Base-by-base conservation (phyloP, 2,329 filamentous ascomycete species). In the Fusarium nodosum region DNA sequence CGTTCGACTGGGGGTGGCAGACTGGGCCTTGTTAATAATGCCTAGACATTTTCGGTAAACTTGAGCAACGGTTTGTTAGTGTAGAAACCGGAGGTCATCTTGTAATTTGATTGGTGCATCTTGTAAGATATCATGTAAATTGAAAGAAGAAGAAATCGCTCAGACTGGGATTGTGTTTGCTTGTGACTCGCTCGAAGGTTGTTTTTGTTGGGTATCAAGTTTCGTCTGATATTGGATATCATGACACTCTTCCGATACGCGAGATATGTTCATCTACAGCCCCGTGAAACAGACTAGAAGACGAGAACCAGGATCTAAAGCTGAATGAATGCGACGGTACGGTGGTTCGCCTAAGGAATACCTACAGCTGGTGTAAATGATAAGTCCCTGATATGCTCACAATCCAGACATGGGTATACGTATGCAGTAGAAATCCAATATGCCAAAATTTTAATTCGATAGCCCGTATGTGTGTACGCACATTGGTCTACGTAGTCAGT, bases 1-100 rank as follows among this genome's bases (percentile, higher is more conserved):
- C 69, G 71, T 73, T 70, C 65, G 44, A 53, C 56, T n/a, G 47
- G 60, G 36, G 54, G 36, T 39, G 36, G 56, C 58, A 57, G 60
- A 56, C 61, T 56, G 38, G 55, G 41, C 30, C 60, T 57, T 39
- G 45, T 48, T 58, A 42, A 60, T 54, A 28, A 71, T 51, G 20
- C 54, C 55, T 53, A 55, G 30, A 63, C 62, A 22, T 42, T 55
- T 70, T 41, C 61, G 59, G 61, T 42, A 62, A 67, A 54, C 46
- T 41, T 58, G 41, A 59, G 39, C 60, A 64, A 64, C 30, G 26
- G 24, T 50, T 45, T 57, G 22, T 20, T 39, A 59, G 53, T 65
- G n/a, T 34, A 65, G 53, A 31, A 48, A 38, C 28, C 34, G 24
- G 28, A 39, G 45, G 38, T 22, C 38, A 34, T 20, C 36, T 38